A percentile compares a stretch with the other conserved stretches of the same genome.
These are phyloP conservation scores for Suillus plorans DNA, from an alignment of 768 basidiomycete genomes.

Conservation along the genomic window DNA sequence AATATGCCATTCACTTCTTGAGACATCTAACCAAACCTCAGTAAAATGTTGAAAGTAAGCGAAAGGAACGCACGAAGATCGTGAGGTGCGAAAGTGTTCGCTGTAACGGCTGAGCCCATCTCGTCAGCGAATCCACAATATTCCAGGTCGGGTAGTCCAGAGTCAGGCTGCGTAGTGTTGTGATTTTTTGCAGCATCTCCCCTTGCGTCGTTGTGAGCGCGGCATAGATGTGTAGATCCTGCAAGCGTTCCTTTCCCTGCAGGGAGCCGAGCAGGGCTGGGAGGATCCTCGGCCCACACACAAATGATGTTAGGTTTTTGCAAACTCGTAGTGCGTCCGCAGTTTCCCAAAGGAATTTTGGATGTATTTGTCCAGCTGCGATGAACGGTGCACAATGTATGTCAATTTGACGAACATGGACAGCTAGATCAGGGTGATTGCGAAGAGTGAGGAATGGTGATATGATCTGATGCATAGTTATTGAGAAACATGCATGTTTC, in stretches of 20 bases:
- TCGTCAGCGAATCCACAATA: slow-evolving; percentile 56
- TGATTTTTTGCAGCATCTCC: slow-evolving; percentile 39
- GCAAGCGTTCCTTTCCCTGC: slow-evolving; percentile 42
- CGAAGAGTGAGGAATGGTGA: slow-evolving; percentile 64
- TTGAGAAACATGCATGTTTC: not conserved
- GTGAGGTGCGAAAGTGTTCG: slow-evolving; percentile 53
- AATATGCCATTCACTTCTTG: slow-evolving; percentile 52
- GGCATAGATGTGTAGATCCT: slow-evolving; percentile 49
- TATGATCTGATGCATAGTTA: slow-evolving; percentile 29
- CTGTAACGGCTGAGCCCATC: slow-evolving; percentile 48
- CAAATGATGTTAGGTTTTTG: slow-evolving; percentile 55
- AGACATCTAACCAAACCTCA: slow-evolving; percentile 43
- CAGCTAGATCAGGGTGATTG: slow-evolving; percentile 50
- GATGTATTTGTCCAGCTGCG: slow-evolving; percentile 36
- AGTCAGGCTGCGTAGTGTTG: slow-evolving; percentile 43
- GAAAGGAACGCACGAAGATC: slow-evolving; percentile 49
- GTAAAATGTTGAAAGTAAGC: not conserved
- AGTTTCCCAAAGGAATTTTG: slow-evolving; percentile 55
- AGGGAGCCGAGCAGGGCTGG: slow-evolving; percentile 51
- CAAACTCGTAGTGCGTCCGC: slow-evolving; percentile 46
- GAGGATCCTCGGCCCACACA: slow-evolving; percentile 47
- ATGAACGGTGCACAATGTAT: slow-evolving; percentile 47
- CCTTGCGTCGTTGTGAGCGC: slow-evolving; percentile 54
- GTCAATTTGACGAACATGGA: slow-evolving; percentile 62
- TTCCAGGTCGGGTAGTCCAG: slow-evolving; percentile 66